Percentiles rank a stretch among this genome's conserved stretches.
Evolutionary conservation across 108 stramenopile genomes (phyloP).

Genomic region (Ochromonas danica): DNA sequence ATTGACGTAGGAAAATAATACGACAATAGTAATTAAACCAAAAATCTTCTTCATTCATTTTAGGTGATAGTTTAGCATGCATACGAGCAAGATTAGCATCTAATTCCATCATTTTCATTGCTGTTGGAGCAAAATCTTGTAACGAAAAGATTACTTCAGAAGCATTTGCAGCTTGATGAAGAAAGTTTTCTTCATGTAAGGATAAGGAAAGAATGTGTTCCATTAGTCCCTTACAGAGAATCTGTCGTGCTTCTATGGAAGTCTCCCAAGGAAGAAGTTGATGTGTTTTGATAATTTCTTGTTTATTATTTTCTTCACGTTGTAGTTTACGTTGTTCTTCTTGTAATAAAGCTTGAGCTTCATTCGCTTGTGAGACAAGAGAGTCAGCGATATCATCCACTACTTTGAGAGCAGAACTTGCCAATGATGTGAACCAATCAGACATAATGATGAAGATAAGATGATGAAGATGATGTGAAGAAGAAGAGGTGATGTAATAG

Average conservation of each 20-base stretch:
- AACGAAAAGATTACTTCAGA: background rate
- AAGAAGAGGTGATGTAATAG: no score
- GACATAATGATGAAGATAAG: background rate
- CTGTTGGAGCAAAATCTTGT: slow-evolving; percentile 17
- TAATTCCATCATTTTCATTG: slow-evolving; percentile 22
- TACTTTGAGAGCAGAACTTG: background rate
- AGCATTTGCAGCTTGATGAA: background rate
- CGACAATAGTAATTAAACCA: slow-evolving; percentile 36
- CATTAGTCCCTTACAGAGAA: slow-evolving; percentile 26
- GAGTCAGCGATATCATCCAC: slow-evolving; percentile 5
- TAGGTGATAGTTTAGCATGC: slow-evolving; percentile 33
- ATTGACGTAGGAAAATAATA: background rate
- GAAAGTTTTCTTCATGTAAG: slow-evolving; percentile 9
- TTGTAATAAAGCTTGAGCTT: background rate
- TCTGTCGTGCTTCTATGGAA: background rate
- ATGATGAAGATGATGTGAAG: no score
- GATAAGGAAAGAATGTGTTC: slow-evolving; percentile 21
- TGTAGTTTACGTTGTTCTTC: slow-evolving; percentile 6
- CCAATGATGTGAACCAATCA: slow-evolving; percentile 4
- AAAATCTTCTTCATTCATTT: slow-evolving; percentile 33
- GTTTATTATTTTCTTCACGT: background rate
- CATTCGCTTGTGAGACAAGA: background rate
- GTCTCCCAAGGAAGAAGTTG: slow-evolving; percentile 11
- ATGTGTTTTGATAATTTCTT: background rate
- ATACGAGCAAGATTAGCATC: slow-evolving; percentile 24